Base-by-base conservation (phyloP, 495 filamentous ascomycete species). In the Penicillium maclennaniae region DNA sequence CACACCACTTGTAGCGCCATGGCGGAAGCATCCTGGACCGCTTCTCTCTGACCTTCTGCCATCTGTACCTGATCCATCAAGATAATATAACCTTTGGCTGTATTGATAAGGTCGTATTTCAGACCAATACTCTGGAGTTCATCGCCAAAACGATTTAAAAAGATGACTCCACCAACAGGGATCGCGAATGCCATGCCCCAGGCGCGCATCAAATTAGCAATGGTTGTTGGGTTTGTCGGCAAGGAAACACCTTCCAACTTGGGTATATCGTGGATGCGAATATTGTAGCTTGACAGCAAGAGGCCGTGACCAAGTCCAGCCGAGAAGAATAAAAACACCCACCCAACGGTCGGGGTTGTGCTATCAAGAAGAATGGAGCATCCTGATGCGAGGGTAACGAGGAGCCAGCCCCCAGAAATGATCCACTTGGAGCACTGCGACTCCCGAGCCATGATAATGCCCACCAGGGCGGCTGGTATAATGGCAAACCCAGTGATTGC, bases 171-270 rank as follows among this genome's bases (percentile, higher is more conserved):
- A 10, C 81, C 79, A 21, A 87, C 69, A 14, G 83, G 83, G 12
- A 88, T 74, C 6, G 84, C 84, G 20, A 86, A 55, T 14, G 80
- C 79, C 77, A 86, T 84, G 14, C 84, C 86, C 62, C 83, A 73
- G 0, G 77, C 75, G 2, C 83, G 75, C 49, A 80, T 69, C 50
- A 87, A 84, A 19, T 77, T 75, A 49, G 84, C 83, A 63, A 85
- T 78, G 37, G 74, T 76, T n/a, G 49, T 54, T 9, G 66, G 55
- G 16, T 66, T 54, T 0, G 55, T 58, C 4, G 65, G 48, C 1
- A 58, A 31, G 3, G 55, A 54, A 4, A 36, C 9, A 0, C 45
- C 56, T 16, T 56, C 58, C 1, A 51, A 47, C 25, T 53, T 53
- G 12, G 49, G 56, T 16, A 54, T 31, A 40, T 41, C 76, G 46